Evolutionary conservation across 768 basidiomycete species (phyloP).

Genomic region (Dictyophora rubrovolvata): DNA sequence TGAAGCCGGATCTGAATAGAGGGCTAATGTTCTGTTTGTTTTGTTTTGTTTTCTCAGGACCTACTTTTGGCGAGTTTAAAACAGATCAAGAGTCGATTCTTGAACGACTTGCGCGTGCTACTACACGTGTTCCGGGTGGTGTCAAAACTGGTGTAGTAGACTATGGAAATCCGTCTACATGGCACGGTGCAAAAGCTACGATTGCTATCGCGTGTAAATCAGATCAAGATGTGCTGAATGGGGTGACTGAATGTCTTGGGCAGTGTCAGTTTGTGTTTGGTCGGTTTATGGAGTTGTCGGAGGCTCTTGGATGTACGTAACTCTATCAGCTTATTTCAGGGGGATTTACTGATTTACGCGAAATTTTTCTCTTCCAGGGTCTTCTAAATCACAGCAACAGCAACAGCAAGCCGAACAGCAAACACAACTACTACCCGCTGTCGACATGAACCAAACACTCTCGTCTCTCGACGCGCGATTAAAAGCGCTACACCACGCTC

Average conservation of each 20-base stretch:
- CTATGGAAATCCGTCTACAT: conserved; percentile 70
- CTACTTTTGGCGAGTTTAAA: conserved; percentile 79
- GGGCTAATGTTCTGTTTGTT: background rate
- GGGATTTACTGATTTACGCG: too few relatives aligned
- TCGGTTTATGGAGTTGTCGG: conserved; percentile 73
- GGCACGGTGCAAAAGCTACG: conserved; percentile 79
- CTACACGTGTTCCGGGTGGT: conserved; percentile 24
- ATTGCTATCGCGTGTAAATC: conserved; percentile 63
- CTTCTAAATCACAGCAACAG: background rate
- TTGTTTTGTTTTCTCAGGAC: conserved; percentile 26
- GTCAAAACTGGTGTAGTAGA: conserved; percentile 67
- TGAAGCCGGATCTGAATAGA: background rate
- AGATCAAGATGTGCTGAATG: conserved; percentile 74
- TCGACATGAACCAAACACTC: conserved; percentile 22
- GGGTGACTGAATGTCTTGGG: conserved; percentile 45
- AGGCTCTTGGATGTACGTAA: conserved; percentile 67
- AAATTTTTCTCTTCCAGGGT: background rate
- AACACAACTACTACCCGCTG: background rate
- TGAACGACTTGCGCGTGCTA: conserved; percentile 59
- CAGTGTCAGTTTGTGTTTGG: conserved; percentile 79
- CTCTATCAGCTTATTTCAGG: background rate
- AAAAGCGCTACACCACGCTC: conserved; percentile 45
- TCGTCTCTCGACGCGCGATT: conserved; percentile 52
- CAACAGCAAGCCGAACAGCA: background rate
- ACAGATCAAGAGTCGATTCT: conserved; percentile 82